Base-by-base conservation (phyloP, 805 yeast genomes). In the Citeromyces matritensis region DNA sequence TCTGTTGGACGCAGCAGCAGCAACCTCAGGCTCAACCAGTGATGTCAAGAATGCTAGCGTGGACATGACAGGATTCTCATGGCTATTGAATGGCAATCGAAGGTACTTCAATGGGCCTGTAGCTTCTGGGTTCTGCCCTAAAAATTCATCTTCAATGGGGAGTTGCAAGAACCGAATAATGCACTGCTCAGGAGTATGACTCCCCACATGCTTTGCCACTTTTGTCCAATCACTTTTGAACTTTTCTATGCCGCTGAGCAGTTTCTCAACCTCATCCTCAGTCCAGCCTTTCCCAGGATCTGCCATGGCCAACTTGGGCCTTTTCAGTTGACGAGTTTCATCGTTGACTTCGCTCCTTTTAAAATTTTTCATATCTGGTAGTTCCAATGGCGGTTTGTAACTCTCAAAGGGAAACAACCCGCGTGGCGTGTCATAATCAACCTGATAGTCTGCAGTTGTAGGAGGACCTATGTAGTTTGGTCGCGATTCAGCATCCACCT, bases 321-420 rank as follows among this genome's bases (percentile, higher is more conserved):
- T 53, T 36, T 60, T 60, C 5, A 14, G 10, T 19, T 26, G 13
- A n/a, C 15, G 17, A 10, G 17, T 15, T 12, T 26, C 12, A 10
- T 36, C 34, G 9, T 19, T 26, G 9, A 23, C 13, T 14, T 28
- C 29, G 9, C 23, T 23, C 15, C 42, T 37, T 35, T 48, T 54
- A 4, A 53, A 42, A 17, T 39, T 42, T 3, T 42, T 34, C 25
- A 55, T 33, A 37, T 55, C 55, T 4, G 58, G 59, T 6, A 53
- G 36, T 14, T 76, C 73, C 3, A 71, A 63, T 9, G 75, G 71
- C 28, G 76, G 68, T 37, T 76, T 78, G 54, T 73, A 81, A 17
- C 86, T 73, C 49, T 84, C 86, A 55, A 84, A 86, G 12, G 96
- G 96, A 49, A 83, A 85, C 43, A 84, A 57, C 0, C 96, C 96